Percentiles rank a stretch among this genome's conserved stretches.
phyloP scores from a whole-genome alignment of 768 basidiomycete genomes.

The Chalciporus sphaerocephalus region DNA sequence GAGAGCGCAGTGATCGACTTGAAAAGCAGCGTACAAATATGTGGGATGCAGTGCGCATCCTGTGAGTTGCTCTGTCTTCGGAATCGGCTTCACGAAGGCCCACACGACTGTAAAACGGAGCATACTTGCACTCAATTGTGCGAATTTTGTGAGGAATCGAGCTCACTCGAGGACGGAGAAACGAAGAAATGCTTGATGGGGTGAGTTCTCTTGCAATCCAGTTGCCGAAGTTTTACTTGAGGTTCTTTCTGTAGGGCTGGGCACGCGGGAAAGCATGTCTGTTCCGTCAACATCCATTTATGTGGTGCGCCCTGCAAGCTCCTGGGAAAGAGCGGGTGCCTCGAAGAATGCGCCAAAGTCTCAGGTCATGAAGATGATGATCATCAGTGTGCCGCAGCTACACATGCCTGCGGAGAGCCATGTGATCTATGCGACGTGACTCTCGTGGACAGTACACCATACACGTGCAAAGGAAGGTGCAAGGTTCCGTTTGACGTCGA shows the following conservation, averaged over 20 bases:
- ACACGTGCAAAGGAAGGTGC: slow-evolving; percentile 43
- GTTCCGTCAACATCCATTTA: slow-evolving; percentile 47
- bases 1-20: slow-evolving; percentile 44
- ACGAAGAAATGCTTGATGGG: slow-evolving; percentile 39
- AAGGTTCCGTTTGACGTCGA: slow-evolving; percentile 37
- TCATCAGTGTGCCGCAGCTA: slow-evolving; percentile 48
- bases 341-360: slow-evolving; percentile 50
- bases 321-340: slow-evolving; percentile 45
- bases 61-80: slow-evolving; percentile 51
- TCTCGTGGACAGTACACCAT: slow-evolving; percentile 24
- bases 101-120: slow-evolving; percentile 47
- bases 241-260: slow-evolving; percentile 41
- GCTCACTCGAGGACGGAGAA: slow-evolving; percentile 25
- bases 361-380: slow-evolving; percentile 44
- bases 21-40: slow-evolving; percentile 47
- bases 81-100: slow-evolving; percentile 41
- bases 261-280: slow-evolving; percentile 54
- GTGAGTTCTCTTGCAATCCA: slow-evolving; percentile 32
- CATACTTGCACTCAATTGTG: slow-evolving; percentile 46
- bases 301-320: slow-evolving; percentile 52
- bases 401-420: slow-evolving; percentile 54
- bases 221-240: background rate
- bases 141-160: slow-evolving; percentile 36
- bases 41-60: slow-evolving; percentile 41
- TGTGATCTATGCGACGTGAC: slow-evolving; percentile 36